Percentiles rank a stretch among this genome's conserved stretches.
These are phyloP conservation scores for Deuterostichococcus epilithicus DNA, from an alignment of 139 green algal species.

Conservation along the genomic window DNA sequence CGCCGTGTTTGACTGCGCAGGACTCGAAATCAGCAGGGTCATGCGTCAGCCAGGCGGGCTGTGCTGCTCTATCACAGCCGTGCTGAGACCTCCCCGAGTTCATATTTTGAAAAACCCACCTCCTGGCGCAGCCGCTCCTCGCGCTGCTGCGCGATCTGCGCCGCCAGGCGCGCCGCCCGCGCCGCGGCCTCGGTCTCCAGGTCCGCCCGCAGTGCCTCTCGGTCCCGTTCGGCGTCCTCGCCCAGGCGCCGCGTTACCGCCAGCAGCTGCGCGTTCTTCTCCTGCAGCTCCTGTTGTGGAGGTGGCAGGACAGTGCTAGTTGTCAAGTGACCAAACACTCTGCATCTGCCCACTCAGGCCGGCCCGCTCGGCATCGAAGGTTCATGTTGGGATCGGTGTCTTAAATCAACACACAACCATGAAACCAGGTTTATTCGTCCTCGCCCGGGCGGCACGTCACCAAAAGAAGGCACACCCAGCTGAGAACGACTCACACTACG, in stretches of 20 bases:
- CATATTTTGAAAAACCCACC: conserved; percentile 19
- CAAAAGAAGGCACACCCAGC: too few species aligned
- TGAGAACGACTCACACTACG: too few species aligned
- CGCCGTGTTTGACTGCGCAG: too few species aligned
- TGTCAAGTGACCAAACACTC: background rate
- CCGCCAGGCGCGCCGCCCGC: conserved; percentile 13
- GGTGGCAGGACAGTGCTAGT: background rate
- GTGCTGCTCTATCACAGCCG: background rate
- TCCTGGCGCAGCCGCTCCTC: conserved; percentile 15
- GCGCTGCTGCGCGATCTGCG: conserved; percentile 11
- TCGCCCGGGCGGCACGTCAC: too few species aligned
- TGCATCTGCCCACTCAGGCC: too few species aligned
- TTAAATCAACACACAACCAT: too few species aligned
- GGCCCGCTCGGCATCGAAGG: too few species aligned
- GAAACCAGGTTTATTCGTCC: too few species aligned
- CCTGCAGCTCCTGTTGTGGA: conserved; percentile 40
- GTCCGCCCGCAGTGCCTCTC: conserved; percentile 15
- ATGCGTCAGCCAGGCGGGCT: too few species aligned
- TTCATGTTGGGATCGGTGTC: too few species aligned
- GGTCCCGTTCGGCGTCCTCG: conserved; percentile 31
- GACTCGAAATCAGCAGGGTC: too few species aligned
- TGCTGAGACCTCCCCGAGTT: conserved; percentile 6
- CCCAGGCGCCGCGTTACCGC: conserved; percentile 41
- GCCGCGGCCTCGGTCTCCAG: conserved; percentile 9
- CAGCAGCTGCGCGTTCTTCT: conserved; percentile 43